Evolutionary conservation across 75 land plant species (phyloP).

Genomic region (Cunninghamia lanceolata): DNA sequence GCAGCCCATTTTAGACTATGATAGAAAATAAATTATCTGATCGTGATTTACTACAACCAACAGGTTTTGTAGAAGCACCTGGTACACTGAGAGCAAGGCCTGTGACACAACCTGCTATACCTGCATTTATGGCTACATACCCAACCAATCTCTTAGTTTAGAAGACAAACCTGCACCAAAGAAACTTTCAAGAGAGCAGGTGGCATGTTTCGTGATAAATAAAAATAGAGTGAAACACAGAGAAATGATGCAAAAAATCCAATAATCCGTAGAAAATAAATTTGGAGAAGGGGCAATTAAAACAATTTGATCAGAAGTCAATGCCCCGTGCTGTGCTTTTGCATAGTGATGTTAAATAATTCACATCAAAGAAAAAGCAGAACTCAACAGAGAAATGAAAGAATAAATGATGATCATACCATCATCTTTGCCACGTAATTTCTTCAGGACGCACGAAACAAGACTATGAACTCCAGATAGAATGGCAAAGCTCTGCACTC

Average conservation of each 20-base stretch:
- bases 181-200: neutral
- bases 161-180: slow-evolving; percentile 1
- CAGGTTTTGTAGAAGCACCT: slow-evolving; percentile 37
- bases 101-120: slow-evolving; percentile 97
- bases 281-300: neutral
- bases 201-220: neutral
- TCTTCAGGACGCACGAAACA: slow-evolving; percentile 75
- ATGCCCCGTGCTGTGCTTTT: neutral
- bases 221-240: neutral
- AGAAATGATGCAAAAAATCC: neutral
- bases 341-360: neutral
- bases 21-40: neutral
- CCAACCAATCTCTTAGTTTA: slow-evolving; percentile 3
- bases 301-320: slow-evolving; percentile 1
- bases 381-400: neutral
- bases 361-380: slow-evolving; percentile 1
- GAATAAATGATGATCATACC: slow-evolving; percentile 38
- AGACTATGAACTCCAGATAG: slow-evolving; percentile 93
- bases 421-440: slow-evolving; percentile 93
- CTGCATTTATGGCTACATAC: slow-evolving; percentile 81
- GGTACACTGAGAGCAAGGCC: slow-evolving; percentile 93
- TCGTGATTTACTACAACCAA: neutral
- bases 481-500: slow-evolving; percentile 82
- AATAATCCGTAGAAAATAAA: neutral
- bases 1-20: neutral